Conservation (phyloP, 208 protist species). For the Dictyostelium gargantuum region DNA sequence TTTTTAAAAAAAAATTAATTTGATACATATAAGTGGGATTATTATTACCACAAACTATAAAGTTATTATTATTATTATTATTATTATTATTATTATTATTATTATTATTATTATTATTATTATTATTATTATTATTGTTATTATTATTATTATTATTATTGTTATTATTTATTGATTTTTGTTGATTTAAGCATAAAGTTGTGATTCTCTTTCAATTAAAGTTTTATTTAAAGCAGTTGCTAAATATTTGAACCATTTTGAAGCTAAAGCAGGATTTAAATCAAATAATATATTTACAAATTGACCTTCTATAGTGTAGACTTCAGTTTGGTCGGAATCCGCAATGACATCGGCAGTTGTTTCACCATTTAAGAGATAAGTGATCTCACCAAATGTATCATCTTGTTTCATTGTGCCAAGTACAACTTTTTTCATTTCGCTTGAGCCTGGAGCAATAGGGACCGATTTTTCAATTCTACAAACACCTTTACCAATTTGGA, state of each 20-base stretch:
- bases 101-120: background rate
- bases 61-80: background rate
- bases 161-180: background rate
- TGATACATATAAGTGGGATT: no score
- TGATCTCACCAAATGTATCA: constrained; percentile 66
- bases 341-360: constrained; percentile 54
- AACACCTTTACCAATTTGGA: constrained; percentile 67
- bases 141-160: background rate
- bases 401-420: constrained; percentile 64
- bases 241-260: constrained; percentile 63
- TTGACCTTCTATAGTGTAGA: constrained; percentile 58
- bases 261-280: constrained; percentile 48
- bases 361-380: constrained; percentile 64
- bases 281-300: constrained; percentile 73
- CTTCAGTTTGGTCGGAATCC: constrained; percentile 19
- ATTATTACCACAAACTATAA: background rate
- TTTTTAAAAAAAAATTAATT: no score
- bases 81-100: background rate
- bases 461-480: constrained; percentile 53
- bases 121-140: background rate
- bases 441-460: background rate
- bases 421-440: constrained; percentile 9
- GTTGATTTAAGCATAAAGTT: constrained; percentile 42
- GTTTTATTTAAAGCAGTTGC: constrained; percentile 49
- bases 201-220: constrained; percentile 66